phyloP scores from a whole-genome alignment of 2,329 filamentous ascomycete species.

The Aspergillus pseudoviridinutans region DNA sequence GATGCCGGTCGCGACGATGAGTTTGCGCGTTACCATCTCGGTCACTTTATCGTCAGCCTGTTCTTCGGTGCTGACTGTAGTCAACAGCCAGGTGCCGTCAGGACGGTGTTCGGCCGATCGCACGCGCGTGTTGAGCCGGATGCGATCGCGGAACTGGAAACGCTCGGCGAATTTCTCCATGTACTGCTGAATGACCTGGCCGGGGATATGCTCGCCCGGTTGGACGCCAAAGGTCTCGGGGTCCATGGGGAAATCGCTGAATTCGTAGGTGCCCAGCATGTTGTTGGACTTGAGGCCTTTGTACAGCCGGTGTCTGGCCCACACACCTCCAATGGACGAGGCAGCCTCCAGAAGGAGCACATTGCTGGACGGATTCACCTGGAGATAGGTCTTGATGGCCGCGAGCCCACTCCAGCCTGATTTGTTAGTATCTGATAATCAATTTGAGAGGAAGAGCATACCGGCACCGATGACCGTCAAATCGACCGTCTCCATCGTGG shows the following conservation, averaged over 20 bases:
- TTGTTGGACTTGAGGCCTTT: conserved; percentile 71
- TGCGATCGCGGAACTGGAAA: conserved; percentile 47
- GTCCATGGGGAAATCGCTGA: conserved; percentile 68
- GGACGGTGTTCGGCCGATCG: conserved; percentile 42
- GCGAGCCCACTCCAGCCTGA: conserved; percentile 54
- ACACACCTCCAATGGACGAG: conserved; percentile 62
- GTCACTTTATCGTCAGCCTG: too few species aligned
- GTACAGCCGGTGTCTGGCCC: conserved; percentile 63
- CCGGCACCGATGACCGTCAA: conserved; percentile 29
- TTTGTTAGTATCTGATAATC: too few species aligned
- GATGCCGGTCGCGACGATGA: conserved; percentile 61
- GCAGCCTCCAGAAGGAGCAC: conserved; percentile 58
- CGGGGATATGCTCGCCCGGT: conserved; percentile 57
- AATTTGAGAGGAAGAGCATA: conserved; percentile 1
- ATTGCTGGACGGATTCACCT: conserved; percentile 55
- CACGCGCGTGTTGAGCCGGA: conserved; percentile 52
- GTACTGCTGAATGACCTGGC: conserved; percentile 54
- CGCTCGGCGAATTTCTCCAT: conserved; percentile 53
- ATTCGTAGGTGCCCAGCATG: conserved; percentile 68
- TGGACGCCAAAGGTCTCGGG: conserved; percentile 48
- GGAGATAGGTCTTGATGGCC: conserved; percentile 58
- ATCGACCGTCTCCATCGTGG: conserved; percentile 25
- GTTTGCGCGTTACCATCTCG: conserved; percentile 35
- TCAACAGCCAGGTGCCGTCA: conserved; percentile 35
- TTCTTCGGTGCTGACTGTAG: conserved; percentile 18